These are phyloP conservation scores for Cyberlindnera saturnus DNA, from an alignment of 805 yeast genomes.

Conservation along the genomic window DNA sequence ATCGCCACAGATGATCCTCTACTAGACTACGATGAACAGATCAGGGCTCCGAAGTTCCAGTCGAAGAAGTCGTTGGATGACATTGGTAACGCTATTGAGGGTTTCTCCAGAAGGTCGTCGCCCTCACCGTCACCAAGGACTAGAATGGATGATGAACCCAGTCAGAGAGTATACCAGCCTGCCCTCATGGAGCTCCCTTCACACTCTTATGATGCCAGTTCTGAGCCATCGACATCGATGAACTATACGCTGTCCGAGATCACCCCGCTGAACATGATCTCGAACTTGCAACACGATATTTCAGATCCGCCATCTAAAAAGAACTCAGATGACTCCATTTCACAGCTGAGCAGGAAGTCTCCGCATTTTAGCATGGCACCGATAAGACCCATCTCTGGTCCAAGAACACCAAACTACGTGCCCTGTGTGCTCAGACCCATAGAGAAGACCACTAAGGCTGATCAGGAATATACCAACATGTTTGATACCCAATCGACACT, in stretches of 20 bases:
- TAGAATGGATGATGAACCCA: neutral
- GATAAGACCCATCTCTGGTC: constrained; percentile 60
- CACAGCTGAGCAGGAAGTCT: constrained; percentile 9
- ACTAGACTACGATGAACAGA: constrained; percentile 24
- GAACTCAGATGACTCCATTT: constrained; percentile 19
- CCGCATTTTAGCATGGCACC: constrained; percentile 19
- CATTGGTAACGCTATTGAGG: constrained; percentile 2
- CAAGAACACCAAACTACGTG: constrained; percentile 66
- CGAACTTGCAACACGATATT: constrained; percentile 8
- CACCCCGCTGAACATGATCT: constrained; percentile 7
- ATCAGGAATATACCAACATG: neutral
- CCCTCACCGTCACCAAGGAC: neutral
- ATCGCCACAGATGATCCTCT: constrained; percentile 21
- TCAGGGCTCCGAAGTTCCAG: constrained; percentile 24
- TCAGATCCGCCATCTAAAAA: constrained; percentile 18
- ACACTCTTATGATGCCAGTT: constrained; percentile 2
- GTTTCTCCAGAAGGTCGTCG: neutral
- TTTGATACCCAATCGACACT: constrained; percentile 1
- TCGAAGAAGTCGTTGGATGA: constrained; percentile 12
- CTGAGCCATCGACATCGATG: constrained; percentile 10
- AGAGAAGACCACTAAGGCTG: constrained; percentile 2
- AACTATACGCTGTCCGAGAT: constrained; percentile 11
- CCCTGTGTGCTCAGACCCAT: constrained; percentile 67
- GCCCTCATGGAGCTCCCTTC: constrained; percentile 16
- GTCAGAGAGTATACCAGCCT: constrained; percentile 12